phyloP scores from a whole-genome alignment of 2,329 filamentous ascomycete species.

The Knoxdaviesia capensis region DNA sequence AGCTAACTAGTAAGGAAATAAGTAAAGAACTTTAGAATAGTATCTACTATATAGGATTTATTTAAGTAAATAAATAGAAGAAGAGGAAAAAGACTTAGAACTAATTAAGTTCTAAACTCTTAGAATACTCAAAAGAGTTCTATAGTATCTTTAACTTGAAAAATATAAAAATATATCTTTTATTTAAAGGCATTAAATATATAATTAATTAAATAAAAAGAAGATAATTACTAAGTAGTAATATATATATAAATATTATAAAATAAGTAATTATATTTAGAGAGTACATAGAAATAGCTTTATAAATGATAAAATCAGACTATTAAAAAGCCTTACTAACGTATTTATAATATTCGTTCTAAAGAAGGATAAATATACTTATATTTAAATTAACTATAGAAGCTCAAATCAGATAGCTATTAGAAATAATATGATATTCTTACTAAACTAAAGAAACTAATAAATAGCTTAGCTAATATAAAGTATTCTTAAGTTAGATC shows the following conservation, averaged over 20 bases:
- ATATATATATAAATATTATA: constrained; percentile 4
- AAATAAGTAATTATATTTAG: too few species aligned
- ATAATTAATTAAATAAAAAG: not conserved
- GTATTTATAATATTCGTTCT: too few species aligned
- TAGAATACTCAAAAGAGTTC: constrained; percentile 1
- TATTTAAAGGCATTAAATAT: too few species aligned
- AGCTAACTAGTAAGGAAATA: too few species aligned
- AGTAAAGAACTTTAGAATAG: too few species aligned
- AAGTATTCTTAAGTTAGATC: not conserved
- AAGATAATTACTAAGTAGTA: constrained; percentile 3
- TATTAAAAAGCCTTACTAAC: not conserved
- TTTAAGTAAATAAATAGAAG: not conserved
- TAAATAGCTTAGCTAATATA: not conserved
- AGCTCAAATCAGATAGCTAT: too few species aligned
- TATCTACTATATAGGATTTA: too few species aligned
- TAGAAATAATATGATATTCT: too few species aligned
- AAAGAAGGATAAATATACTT: too few species aligned
- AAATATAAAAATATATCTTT: constrained; percentile 3
- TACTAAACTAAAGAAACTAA: not conserved
- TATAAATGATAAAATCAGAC: not conserved
- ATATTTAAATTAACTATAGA: too few species aligned
- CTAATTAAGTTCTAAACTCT: constrained; percentile 2
- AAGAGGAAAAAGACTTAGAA: constrained; percentile 1
- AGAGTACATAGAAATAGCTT: not conserved
- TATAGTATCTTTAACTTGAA: constrained; percentile 4